Base-by-base conservation (phyloP, 495 filamentous ascomycete genomes). In the Chaetomidium leptoderma region DNA sequence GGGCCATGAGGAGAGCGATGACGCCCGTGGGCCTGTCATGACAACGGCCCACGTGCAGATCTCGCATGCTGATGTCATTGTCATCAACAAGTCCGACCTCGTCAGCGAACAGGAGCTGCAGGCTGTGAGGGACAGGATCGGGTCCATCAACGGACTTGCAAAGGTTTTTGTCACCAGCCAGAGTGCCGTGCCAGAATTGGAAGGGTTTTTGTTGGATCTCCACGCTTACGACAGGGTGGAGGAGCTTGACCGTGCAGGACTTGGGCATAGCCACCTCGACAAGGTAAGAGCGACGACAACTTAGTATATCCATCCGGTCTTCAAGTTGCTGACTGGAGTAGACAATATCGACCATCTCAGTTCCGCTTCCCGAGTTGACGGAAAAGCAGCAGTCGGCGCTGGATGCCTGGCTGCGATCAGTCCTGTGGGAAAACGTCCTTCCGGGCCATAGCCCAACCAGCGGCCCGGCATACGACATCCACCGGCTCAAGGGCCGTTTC, bases 31-130 rank as follows among this genome's bases (percentile, higher is more conserved):
- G 0, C 83, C 86, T 11, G 73, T 87, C 27, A 74, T 95, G 63
- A 95, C 92, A 0, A 96, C 89, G 42, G 95, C 95, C 23, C 92
- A 97, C 71, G 81, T 97, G 58, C 93, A 98, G 64, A 95, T 97
- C 39, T 95, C 90, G 3, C 92, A 97, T 67, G 95, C 93, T n/a
- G 93, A 98, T 73, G 89, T 96, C 16, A 81, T 98, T 19, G 81
- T 98, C 39, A 80, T 98, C 43, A 98, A 97, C 72, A 98, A 98
- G 70, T 78, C 82, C n/a, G 93, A 98, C 67, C 74, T 96, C 0
- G 90, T 97, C n/a, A 81, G 80, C 14, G 64, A 75, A 0, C 71
- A 81, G 11, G 85, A 95, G 59, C 74, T 98, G 13, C 73, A 81
- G 11, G 68, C 58, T 2, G 85, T 95, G 7, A 74, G 74, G 58